Percentiles rank a stretch among this genome's conserved stretches.
These are phyloP conservation scores for Leonotis leonurus DNA, from an alignment of 257 asterid species.

Conservation along the genomic window DNA sequence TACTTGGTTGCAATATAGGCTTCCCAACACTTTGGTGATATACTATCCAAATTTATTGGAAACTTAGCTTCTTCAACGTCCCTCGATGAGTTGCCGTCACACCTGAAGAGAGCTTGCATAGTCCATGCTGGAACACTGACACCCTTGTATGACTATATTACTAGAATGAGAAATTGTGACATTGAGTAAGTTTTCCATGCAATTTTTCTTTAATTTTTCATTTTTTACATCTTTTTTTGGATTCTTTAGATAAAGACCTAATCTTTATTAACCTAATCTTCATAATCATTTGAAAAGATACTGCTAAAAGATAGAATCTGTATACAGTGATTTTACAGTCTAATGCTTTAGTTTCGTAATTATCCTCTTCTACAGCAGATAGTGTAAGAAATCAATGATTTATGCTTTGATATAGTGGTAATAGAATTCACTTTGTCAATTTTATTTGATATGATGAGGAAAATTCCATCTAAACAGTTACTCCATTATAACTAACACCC, in stretches of 20 bases:
- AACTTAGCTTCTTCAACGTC: conserved; percentile 54
- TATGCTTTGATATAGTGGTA: too few species aligned
- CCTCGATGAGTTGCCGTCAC: conserved; percentile 58
- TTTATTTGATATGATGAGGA: not conserved
- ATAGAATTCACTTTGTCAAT: not conserved
- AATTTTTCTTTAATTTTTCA: conserved; percentile 6
- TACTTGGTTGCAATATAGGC: conserved; percentile 45
- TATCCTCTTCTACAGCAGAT: not conserved
- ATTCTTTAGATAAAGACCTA: too few species aligned
- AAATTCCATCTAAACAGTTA: not conserved
- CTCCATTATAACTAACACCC: not conserved
- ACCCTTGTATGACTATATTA: conserved; percentile 70
- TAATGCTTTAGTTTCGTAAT: not conserved
- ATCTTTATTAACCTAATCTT: too few species aligned
- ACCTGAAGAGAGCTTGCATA: conserved; percentile 82
- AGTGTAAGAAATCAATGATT: too few species aligned
- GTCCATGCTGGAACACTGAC: conserved; percentile 68
- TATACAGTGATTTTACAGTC: not conserved
- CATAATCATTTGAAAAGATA: not conserved
- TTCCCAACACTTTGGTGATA: conserved; percentile 90
- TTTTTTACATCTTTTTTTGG: not conserved
- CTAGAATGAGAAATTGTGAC: conserved; percentile 78
- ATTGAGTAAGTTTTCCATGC: conserved; percentile 48
- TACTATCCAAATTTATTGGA: conserved; percentile 69
- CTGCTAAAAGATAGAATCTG: not conserved